These are phyloP conservation scores for Leccinellum rugosiceps DNA, from an alignment of 768 basidiomycete species.

Conservation along the genomic window DNA sequence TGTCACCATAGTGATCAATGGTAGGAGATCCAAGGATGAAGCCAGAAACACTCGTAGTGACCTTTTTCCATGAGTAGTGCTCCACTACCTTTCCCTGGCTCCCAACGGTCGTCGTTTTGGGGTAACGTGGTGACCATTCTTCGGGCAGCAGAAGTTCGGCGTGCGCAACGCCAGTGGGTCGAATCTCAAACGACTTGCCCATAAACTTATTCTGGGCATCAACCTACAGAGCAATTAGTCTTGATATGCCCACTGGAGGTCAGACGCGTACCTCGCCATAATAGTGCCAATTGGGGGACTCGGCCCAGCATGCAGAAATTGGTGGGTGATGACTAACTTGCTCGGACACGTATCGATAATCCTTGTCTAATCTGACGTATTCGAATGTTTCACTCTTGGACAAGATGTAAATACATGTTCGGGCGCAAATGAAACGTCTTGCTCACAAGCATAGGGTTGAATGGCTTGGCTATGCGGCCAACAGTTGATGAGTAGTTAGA, in stretches of 20 bases:
- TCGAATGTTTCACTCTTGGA: slow-evolving; percentile 88
- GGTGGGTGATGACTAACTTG: slow-evolving; percentile 98
- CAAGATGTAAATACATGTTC: not conserved
- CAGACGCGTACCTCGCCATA: slow-evolving; percentile 65
- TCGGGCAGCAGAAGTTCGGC: slow-evolving; percentile 75
- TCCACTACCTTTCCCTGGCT: slow-evolving; percentile 64
- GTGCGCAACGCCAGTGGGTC: slow-evolving; percentile 93
- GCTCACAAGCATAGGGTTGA: slow-evolving; percentile 90
- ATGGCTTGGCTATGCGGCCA: slow-evolving; percentile 94
- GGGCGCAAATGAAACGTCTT: not conserved
- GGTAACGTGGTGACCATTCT: slow-evolving; percentile 60
- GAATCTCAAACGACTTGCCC: slow-evolving; percentile 94
- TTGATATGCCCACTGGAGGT: not conserved
- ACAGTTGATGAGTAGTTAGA: slow-evolving; percentile 96
- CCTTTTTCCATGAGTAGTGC: slow-evolving; percentile 96
- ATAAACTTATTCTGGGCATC: slow-evolving; percentile 97
- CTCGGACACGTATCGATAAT: slow-evolving; percentile 92
- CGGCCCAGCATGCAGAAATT: slow-evolving; percentile 93
- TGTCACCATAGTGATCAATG: slow-evolving; percentile 93
- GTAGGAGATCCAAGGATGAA: slow-evolving; percentile 89
- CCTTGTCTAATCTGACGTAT: slow-evolving; percentile 81
- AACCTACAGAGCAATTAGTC: slow-evolving; percentile 47
- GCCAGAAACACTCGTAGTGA: slow-evolving; percentile 85
- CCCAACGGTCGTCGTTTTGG: slow-evolving; percentile 44
- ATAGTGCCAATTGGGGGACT: slow-evolving; percentile 86